A percentile compares a stretch with the other conserved stretches of the same genome.
phyloP scores from a whole-genome alignment of 2,329 filamentous ascomycete genomes.

The Cercospora brassicicola region DNA sequence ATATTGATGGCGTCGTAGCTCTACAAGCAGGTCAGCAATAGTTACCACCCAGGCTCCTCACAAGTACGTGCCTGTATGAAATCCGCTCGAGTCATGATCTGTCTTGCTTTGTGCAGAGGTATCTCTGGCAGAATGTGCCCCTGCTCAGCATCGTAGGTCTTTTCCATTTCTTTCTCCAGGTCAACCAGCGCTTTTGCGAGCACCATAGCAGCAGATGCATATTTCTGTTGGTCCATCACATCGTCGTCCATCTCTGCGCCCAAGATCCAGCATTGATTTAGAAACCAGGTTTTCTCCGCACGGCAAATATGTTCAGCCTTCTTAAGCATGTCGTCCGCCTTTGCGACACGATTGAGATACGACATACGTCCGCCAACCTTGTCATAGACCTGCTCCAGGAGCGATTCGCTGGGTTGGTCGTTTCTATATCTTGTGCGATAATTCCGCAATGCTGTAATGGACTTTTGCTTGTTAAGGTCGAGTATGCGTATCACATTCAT shows the following conservation, averaged over 20 bases:
- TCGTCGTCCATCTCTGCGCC: constrained; percentile 86
- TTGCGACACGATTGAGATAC: constrained; percentile 88
- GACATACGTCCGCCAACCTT: constrained; percentile 83
- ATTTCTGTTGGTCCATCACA: constrained; percentile 97
- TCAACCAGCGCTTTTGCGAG: constrained; percentile 90
- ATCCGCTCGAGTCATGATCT: constrained; percentile 94
- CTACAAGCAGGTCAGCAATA: constrained; percentile 44
- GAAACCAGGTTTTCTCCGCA: constrained; percentile 73
- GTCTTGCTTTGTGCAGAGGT: constrained; percentile 76
- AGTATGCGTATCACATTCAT: constrained; percentile 90
- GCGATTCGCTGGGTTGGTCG: constrained; percentile 54
- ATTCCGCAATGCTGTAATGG: constrained; percentile 71
- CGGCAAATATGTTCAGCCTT: constrained; percentile 73
- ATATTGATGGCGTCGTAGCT: constrained; percentile 90
- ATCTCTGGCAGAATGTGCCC: constrained; percentile 79
- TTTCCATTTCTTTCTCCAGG: constrained; percentile 63
- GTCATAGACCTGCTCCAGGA: constrained; percentile 78
- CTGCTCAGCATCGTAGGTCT: constrained; percentile 62
- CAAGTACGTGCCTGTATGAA: constrained; percentile 61
- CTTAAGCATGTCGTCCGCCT: constrained; percentile 72
- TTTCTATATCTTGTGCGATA: constrained; percentile 79
- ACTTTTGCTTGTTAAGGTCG: constrained; percentile 76
- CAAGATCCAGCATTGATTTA: constrained; percentile 77
- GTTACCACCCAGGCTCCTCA: background rate
- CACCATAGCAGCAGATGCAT: constrained; percentile 90